Conservation (phyloP, 1,284 basidiomycete genomes). For the Malassezia dermatis region DNA sequence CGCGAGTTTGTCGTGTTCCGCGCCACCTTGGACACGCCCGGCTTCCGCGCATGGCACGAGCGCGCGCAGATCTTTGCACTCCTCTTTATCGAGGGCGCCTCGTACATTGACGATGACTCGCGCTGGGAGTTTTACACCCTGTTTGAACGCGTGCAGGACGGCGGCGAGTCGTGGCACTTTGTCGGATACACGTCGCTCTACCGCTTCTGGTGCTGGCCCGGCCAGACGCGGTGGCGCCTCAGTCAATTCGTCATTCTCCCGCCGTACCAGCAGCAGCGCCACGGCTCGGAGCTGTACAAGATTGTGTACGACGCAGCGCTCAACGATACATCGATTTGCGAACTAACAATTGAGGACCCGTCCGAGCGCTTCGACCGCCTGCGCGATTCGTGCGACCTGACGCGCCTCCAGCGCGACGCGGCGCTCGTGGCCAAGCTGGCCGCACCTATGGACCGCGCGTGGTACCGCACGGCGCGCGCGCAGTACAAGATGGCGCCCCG, state of each 20-base stretch:
- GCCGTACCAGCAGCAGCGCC: constrained; percentile 77
- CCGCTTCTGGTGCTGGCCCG: constrained; percentile 36
- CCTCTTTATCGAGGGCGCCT: constrained; percentile 75
- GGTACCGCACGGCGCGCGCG: constrained; percentile 68
- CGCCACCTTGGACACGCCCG: constrained; percentile 70
- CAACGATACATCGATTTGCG: constrained; percentile 60
- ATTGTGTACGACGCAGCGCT: constrained; percentile 72
- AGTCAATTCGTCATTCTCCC: constrained; percentile 86
- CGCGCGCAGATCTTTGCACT: constrained; percentile 88
- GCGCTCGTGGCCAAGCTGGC: constrained; percentile 50
- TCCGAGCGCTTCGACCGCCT: constrained; percentile 91
- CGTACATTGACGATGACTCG: constrained; percentile 61
- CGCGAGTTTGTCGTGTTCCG: constrained; percentile 35
- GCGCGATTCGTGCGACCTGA: constrained; percentile 79
- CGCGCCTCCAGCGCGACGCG: constrained; percentile 55
- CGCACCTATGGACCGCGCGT: constrained; percentile 65
- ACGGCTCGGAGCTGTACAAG: constrained; percentile 63
- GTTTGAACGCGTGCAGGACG: constrained; percentile 24
- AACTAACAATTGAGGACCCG: constrained; percentile 92
- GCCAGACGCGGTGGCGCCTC: constrained; percentile 22
- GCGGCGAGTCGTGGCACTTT: constrained; percentile 62
- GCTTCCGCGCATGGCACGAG: constrained; percentile 84
- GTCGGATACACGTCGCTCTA: constrained; percentile 35
- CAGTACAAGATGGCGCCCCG: constrained; percentile 85
- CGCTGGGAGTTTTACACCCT: constrained; percentile 50